phyloP scores from a whole-genome alignment of 371 early-diverging fungal species.

The Mortierella sp. region DNA sequence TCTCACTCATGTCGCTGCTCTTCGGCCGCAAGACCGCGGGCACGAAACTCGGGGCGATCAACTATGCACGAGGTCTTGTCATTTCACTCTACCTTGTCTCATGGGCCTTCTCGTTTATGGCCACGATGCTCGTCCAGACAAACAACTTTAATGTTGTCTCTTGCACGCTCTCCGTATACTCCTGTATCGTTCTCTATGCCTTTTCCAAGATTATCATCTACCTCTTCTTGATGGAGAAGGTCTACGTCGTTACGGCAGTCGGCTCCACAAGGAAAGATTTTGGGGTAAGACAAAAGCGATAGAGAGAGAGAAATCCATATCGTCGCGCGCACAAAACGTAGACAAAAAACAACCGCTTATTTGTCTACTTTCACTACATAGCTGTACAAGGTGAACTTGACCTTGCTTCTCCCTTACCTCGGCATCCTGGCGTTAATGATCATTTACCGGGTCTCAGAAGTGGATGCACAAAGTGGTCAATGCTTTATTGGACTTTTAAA shows the following conservation, averaged over 20 bases:
- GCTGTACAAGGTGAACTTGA: constrained; percentile 58
- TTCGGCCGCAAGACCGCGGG: constrained; percentile 70
- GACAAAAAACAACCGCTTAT: too few species aligned
- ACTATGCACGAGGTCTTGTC: constrained; percentile 63
- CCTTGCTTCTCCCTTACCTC: constrained; percentile 57
- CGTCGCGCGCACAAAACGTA: too few species aligned
- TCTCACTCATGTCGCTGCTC: constrained; percentile 64
- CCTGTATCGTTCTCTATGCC: constrained; percentile 58
- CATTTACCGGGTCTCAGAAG: constrained; percentile 47
- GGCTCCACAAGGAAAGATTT: constrained; percentile 30
- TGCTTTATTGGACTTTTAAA: constrained; percentile 60
- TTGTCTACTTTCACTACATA: too few species aligned
- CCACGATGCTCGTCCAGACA: constrained; percentile 64
- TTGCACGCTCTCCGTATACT: constrained; percentile 59
- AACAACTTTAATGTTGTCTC: constrained; percentile 66
- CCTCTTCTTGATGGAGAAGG: constrained; percentile 70
- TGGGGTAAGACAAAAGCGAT: constrained; percentile 14
- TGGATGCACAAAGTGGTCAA: constrained; percentile 30
- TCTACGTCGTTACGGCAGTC: constrained; percentile 52
- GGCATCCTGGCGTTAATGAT: constrained; percentile 61
- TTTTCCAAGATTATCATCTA: constrained; percentile 61
- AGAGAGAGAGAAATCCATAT: too few species aligned
- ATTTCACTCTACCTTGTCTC: constrained; percentile 58
- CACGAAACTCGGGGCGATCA: constrained; percentile 50
- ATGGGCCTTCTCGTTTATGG: constrained; percentile 65